phyloP scores from a whole-genome alignment of 352 stramenopile species.

The Phytophthora aleatoria region DNA sequence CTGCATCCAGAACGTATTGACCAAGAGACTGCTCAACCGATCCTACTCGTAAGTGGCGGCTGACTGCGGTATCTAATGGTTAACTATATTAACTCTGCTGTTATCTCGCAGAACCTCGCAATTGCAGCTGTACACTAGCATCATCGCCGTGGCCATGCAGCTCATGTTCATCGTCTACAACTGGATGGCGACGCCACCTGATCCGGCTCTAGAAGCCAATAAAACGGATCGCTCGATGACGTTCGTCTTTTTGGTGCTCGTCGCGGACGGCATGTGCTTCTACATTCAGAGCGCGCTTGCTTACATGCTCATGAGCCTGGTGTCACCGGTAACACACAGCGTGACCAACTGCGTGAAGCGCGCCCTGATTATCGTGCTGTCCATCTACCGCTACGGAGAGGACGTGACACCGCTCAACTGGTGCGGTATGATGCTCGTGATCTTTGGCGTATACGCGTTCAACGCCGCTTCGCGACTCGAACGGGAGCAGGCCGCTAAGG shows the following conservation, averaged over 20 bases:
- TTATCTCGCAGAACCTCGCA: conserved; percentile 60
- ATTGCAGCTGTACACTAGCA: conserved; percentile 91
- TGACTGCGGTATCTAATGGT: background rate
- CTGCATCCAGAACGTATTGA: conserved; percentile 93
- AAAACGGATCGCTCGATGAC: conserved; percentile 39
- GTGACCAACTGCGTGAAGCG: conserved; percentile 93
- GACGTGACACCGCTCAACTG: conserved; percentile 82
- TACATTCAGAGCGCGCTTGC: conserved; percentile 91
- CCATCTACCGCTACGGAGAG: conserved; percentile 91
- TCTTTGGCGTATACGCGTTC: conserved; percentile 90
- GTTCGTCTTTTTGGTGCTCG: conserved; percentile 61
- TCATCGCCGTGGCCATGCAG: conserved; percentile 87
- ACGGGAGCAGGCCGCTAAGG: conserved; percentile 37
- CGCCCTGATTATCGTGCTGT: conserved; percentile 89
- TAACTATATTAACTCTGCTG: conserved; percentile 5
- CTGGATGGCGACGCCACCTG: conserved; percentile 49
- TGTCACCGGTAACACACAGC: conserved; percentile 91
- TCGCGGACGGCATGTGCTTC: conserved; percentile 81
- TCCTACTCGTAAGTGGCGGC: conserved; percentile 67
- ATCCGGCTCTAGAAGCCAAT: conserved; percentile 26
- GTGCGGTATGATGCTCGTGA: conserved; percentile 87
- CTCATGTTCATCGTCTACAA: conserved; percentile 79
- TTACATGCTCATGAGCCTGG: conserved; percentile 91
- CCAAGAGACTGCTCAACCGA: conserved; percentile 85
- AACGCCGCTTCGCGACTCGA: conserved; percentile 75